A percentile compares a stretch with the other conserved stretches of the same genome.
Evolutionary conservation across 257 asterid species (phyloP).

Genomic region (Gynochthodes officinalis): DNA sequence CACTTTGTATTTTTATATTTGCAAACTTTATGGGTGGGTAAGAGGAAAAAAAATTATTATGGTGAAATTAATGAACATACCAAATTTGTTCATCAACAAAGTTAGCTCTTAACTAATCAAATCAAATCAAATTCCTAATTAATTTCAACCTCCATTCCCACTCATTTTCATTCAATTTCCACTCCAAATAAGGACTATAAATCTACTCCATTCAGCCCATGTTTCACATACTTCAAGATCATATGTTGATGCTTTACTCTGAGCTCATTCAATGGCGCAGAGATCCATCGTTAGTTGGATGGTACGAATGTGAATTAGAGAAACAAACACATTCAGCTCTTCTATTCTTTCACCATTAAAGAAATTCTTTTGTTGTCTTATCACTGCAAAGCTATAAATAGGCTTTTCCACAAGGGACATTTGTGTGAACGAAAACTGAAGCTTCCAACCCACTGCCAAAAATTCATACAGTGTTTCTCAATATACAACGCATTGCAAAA

Average conservation of each 20-base stretch:
- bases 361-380: neutral
- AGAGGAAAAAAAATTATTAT: neutral
- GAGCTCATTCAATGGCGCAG: too few relatives aligned
- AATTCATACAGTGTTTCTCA: neutral
- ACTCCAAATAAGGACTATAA: neutral
- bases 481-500: conserved; percentile 4
- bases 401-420: neutral
- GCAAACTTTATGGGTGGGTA: too few relatives aligned
- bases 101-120: too few relatives aligned
- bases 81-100: neutral
- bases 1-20: too few relatives aligned
- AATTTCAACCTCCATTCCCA: neutral
- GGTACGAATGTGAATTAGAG: neutral
- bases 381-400: conserved; percentile 12
- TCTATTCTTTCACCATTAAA: neutral
- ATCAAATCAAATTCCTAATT: neutral
- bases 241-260: too few relatives aligned
- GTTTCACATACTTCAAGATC: neutral
- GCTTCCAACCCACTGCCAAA: neutral
- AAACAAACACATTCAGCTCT: neutral
- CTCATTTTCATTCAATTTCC: neutral
- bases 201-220: neutral
- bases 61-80: neutral
- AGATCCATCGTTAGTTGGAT: neutral
- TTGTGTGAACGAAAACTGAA: neutral